Conservation (phyloP, 345 rosid species). For the Eucalyptus sp. region DNA sequence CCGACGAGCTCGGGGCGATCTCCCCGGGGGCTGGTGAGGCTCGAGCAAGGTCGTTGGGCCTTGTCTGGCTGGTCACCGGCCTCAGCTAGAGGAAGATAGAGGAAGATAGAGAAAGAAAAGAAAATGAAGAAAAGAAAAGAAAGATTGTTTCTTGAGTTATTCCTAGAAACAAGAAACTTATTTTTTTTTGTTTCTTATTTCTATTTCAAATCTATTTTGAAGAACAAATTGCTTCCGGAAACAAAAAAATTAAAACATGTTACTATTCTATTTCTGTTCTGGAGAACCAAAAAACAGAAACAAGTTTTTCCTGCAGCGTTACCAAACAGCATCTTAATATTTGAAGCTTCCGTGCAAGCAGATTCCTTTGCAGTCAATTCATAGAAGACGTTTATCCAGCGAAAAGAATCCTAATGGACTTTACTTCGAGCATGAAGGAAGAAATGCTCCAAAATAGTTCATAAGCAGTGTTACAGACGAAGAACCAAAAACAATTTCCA, state of each 20-base stretch:
- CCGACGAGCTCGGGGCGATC: fast-evolving
- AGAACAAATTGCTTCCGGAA: too few species aligned
- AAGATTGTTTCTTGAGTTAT: too few species aligned
- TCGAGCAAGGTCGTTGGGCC: fast-evolving
- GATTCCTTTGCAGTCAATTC: neutral
- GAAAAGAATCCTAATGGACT: neutral
- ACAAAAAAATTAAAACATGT: too few species aligned
- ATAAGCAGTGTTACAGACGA: neutral
- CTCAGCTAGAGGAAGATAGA: too few species aligned
- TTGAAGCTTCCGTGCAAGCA: neutral
- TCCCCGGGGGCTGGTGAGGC: fast-evolving
- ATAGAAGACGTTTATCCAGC: neutral
- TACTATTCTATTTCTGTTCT: too few species aligned
- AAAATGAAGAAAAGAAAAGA: too few species aligned
- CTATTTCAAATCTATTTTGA: too few species aligned
- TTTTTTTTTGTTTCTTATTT: too few species aligned
- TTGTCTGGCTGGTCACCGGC: fast-evolving
- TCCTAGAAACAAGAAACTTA: fast-evolving
- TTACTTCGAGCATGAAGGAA: neutral
- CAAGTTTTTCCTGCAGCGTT: too few species aligned
- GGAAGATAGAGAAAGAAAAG: too few species aligned
- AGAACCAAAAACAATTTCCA: neutral
- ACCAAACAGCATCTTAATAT: neutral
- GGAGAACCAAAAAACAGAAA: too few species aligned
- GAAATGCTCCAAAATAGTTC: neutral